These are phyloP conservation scores for Hygrophila difformis DNA, from an alignment of 257 asterid genomes.

Conservation along the genomic window DNA sequence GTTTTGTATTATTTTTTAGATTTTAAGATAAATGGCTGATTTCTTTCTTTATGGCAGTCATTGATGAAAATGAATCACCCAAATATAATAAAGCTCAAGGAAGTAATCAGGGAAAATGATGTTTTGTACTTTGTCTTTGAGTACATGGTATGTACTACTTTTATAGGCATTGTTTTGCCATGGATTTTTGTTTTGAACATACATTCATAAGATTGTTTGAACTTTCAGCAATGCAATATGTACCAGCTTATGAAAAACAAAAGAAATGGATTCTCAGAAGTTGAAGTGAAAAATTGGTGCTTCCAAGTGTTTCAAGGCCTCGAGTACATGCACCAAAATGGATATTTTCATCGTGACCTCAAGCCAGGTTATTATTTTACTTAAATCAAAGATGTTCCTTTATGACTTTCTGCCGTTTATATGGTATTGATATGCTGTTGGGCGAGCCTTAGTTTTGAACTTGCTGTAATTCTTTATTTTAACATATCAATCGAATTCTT, in stretches of 20 bases:
- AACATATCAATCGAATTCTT: too few relatives aligned
- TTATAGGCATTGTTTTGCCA: not conserved
- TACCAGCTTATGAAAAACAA: constrained; percentile 81
- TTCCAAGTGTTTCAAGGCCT: constrained; percentile 96
- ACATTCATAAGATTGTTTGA: not conserved
- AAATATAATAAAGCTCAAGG: constrained; percentile 89
- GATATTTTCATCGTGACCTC: constrained; percentile 97
- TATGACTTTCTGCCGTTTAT: too few relatives aligned
- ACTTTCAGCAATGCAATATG: constrained; percentile 58
- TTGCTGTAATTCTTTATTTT: too few relatives aligned
- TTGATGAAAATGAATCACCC: constrained; percentile 85
- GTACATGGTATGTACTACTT: constrained; percentile 62
- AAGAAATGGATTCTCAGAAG: constrained; percentile 50
- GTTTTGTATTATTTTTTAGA: not conserved
- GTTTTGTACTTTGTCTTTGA: constrained; percentile 74
- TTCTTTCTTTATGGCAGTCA: constrained; percentile 36
- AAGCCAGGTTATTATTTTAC: constrained; percentile 70
- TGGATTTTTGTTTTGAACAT: constrained; percentile 4
- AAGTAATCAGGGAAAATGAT: constrained; percentile 81
- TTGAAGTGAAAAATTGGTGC: constrained; percentile 78
- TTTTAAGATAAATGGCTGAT: not conserved
- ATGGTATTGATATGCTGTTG: too few relatives aligned
- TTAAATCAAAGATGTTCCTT: constrained; percentile 70
- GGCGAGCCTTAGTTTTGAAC: too few relatives aligned
- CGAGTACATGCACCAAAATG: constrained; percentile 69